These are phyloP conservation scores for Ceratobasidium sp. DNA, from an alignment of 1,284 basidiomycete species.

Conservation along the genomic window DNA sequence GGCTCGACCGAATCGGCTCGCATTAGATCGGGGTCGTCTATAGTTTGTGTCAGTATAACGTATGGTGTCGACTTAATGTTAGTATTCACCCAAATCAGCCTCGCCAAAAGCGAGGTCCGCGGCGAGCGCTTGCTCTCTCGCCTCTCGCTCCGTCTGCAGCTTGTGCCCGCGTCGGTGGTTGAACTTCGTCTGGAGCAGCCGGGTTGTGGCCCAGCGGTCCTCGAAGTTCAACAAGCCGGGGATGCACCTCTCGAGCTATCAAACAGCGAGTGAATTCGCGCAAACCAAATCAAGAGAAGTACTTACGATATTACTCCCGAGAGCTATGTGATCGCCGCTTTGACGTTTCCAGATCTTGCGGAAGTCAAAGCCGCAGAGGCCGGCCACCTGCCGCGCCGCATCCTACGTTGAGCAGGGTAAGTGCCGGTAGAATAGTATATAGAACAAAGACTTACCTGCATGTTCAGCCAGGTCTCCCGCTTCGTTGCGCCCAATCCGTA, in stretches of 20 bases:
- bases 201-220: background rate
- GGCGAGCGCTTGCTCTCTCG: conserved; percentile 4
- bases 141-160: background rate
- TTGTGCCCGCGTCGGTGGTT: conserved; percentile 8
- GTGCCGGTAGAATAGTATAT: background rate
- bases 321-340: background rate
- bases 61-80: background rate
- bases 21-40: background rate
- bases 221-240: conserved; percentile 14
- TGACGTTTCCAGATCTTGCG: conserved; percentile 4
- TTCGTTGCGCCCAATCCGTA: conserved; percentile 4
- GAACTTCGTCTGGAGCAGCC: conserved; percentile 4
- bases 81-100: background rate
- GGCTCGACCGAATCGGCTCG: background rate
- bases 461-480: background rate
- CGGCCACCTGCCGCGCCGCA: conserved; percentile 2
- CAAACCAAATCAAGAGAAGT: background rate
- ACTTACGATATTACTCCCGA: background rate
- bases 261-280: background rate
- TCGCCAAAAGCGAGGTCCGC: background rate
- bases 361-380: background rate
- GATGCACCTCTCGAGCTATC: conserved; percentile 1
- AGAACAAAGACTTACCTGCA: background rate
- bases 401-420: background rate
- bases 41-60: background rate